phyloP scores from a whole-genome alignment of 306 rosid species.

The Glycine latifolia region DNA sequence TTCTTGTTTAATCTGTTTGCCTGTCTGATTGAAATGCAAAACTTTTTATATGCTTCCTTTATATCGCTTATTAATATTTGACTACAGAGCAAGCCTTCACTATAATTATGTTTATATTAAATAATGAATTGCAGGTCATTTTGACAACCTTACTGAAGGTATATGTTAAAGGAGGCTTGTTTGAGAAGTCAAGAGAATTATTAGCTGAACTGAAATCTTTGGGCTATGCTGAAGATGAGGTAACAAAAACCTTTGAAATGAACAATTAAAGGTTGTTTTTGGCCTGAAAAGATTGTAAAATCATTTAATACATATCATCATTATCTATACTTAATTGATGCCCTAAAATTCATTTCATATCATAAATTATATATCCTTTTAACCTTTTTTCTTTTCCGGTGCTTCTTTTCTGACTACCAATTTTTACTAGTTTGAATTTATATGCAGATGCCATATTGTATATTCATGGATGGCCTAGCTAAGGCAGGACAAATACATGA shows the following conservation, averaged over 20 bases:
- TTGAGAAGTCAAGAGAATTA: conserved; percentile 81
- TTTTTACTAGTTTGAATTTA: conserved; percentile 19
- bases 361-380: conserved; percentile 19
- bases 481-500: conserved; percentile 75
- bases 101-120: conserved; percentile 13
- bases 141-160: conserved; percentile 92
- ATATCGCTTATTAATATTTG: conserved; percentile 14
- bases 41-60: not conserved
- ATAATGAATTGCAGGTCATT: conserved; percentile 69
- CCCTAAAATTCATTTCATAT: conserved; percentile 28
- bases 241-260: conserved; percentile 40
- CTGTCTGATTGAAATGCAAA: conserved; percentile 25
- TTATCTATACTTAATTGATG: conserved; percentile 16
- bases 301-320: conserved; percentile 20
- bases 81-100: not conserved
- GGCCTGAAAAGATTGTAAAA: conserved; percentile 32
- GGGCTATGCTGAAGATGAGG: conserved; percentile 95
- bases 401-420: conserved; percentile 30
- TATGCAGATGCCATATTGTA: conserved; percentile 87
- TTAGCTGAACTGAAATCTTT: conserved; percentile 70
- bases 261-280: conserved; percentile 13
- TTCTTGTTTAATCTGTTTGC: conserved; percentile 1
- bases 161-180: conserved; percentile 90
- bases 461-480: conserved; percentile 85
- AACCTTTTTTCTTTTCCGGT: conserved; percentile 3